These are phyloP conservation scores for Termitomyces sp. DNA, from an alignment of 768 basidiomycete species.

Conservation along the genomic window DNA sequence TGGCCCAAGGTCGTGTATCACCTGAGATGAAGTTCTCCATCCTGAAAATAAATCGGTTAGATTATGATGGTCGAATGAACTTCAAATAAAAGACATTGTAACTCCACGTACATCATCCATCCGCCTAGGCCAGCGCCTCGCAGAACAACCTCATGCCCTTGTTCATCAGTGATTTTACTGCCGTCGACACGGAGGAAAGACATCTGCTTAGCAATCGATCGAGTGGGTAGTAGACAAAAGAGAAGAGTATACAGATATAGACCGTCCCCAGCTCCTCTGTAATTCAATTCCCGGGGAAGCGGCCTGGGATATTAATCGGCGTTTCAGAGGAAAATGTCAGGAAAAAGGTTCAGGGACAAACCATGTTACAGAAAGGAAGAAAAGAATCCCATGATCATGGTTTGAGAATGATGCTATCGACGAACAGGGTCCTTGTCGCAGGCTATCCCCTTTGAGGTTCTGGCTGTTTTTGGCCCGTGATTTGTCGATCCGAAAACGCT, in stretches of 20 bases:
- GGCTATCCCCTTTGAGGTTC: too few species aligned
- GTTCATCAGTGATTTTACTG: slow-evolving; percentile 52
- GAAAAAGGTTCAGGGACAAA: not conserved
- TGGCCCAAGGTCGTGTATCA: slow-evolving; percentile 8
- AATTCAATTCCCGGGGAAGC: not conserved
- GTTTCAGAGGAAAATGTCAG: not conserved
- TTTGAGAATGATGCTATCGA: too few species aligned
- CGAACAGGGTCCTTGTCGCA: too few species aligned
- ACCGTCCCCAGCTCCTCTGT: not conserved
- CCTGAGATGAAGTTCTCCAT: slow-evolving; percentile 77
- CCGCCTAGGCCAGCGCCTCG: slow-evolving; percentile 74
- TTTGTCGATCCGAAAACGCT: too few species aligned
- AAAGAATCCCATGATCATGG: too few species aligned
- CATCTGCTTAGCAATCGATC: slow-evolving; percentile 20
- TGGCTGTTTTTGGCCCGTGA: too few species aligned
- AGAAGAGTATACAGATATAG: not conserved
- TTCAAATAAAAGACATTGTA: not conserved
- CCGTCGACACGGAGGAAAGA: slow-evolving; percentile 52
- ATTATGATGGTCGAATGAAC: not conserved
- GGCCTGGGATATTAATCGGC: not conserved
- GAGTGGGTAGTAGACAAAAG: not conserved
- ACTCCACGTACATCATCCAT: slow-evolving; percentile 63
- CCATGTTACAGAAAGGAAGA: too few species aligned
- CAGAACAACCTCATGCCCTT: slow-evolving; percentile 51
- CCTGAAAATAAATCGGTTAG: slow-evolving; percentile 22